Base-by-base conservation (phyloP, 257 asterid species). In the Gynochthodes officinalis region DNA sequence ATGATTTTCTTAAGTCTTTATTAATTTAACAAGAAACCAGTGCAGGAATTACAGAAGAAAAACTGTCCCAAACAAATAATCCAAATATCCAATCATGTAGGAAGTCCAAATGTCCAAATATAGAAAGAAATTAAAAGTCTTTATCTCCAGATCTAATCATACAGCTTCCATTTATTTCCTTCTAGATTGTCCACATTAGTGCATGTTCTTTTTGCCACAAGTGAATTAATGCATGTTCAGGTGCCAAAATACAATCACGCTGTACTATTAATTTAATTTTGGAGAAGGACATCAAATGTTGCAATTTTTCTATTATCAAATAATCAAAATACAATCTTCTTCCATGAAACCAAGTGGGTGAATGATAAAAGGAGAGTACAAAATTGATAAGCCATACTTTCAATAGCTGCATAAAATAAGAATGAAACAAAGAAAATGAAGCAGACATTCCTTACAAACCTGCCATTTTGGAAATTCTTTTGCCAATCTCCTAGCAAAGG, bases 391-490 rank as follows among this genome's bases (percentile, higher is more conserved):
- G 11, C 67, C 44, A 37, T 35, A 10, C 30, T 18, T 35, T 32
- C 7, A 52, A 67, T 14, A 32, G 46, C 30, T 16, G 49, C 37
- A 19, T 11, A 2, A 11, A 16, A n/a, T 11, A 52, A 19, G 21
- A 33, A 54, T 42, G 33, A 66, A 54, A 43, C 5, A 2, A 65
- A 15, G 13, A 7, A 68, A 32, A 50, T 43, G 49, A 68, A 19
- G 40, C 44, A 30, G 60, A 66, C 53, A 65, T 9, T 18, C 59
- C 72, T 66, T 32, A 46, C 55, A 30, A 74, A 91, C 98, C 97
- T 94, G 98, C 98, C 98, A 94, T 71, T 88, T 89, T 42, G 98
- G 99, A 79, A 91, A 94, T 82, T 91, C 99, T 78, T 88, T 84
- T 53, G 95, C 97, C 85, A 91, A 87, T 81, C 99, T 87, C 86